Evolutionary conservation across 495 filamentous ascomycete species (phyloP), one percentile per base, ranked within the genome.

Genomic region (Aspergillus wentii): DNA sequence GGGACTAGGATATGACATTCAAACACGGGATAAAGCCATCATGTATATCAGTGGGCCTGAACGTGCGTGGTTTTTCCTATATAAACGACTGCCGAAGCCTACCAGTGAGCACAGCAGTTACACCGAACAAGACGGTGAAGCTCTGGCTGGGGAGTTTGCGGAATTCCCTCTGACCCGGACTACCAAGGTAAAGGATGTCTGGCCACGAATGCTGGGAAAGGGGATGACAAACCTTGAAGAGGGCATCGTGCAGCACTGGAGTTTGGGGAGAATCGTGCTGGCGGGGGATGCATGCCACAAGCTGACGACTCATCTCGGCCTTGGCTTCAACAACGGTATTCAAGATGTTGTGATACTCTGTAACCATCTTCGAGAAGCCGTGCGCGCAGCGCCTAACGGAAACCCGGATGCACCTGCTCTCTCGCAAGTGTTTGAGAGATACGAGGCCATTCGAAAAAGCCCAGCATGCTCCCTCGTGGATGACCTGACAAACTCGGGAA

Each of bases 311-410:
- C 45, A 57, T 34, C 34, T 44, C 8, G 63, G 57, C 0, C 54
- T 55, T 10, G 63, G 62, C 8, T 58, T 54, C 17, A 64, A 59
- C 35, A 42, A 50, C 23, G 59, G 61, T 7, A 44, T 69, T 25
- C 46, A 62, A 27, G 61, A 66, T 40, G 48, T 58, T 1, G 49
- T 61, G 16, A 54, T 54, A 10, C 51, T 69, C 2, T 58, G 56
- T 29, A 66, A 66, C 35, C 20, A 48, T n/a, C 44, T 66, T 2
- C 35, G 41, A 8, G 19, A 26, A 18, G 25, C 30, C 8, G 14
- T 46, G 20, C 16, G 30, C 4, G 25, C 3, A 10, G 20, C 34
- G 6, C 11, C 39, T n/a, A 11, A 33, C 13, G 19, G 22, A 11
- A 26, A 17, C 17, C 43, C 40, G 18, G 33, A 21, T 33, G 8